Conservation (phyloP, 139 green algal genomes). For the Micromonas pusilla region DNA sequence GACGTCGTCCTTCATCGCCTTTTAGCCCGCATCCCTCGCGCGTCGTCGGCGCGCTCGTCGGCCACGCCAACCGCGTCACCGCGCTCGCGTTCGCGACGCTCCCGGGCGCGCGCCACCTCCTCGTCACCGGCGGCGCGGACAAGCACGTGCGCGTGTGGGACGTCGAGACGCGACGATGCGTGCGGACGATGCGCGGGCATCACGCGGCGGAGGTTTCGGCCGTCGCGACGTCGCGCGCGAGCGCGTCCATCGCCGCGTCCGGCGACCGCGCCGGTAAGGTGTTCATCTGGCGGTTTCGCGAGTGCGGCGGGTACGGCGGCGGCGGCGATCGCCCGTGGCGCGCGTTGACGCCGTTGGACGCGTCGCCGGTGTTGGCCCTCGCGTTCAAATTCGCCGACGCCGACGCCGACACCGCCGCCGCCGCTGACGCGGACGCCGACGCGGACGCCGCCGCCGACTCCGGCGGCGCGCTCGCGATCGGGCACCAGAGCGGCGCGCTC, state of each 20-base stretch:
- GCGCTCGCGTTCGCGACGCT: background rate
- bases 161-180: background rate
- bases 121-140: background rate
- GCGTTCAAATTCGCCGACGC: no score
- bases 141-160: conserved; percentile 2
- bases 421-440: no score
- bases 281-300: background rate
- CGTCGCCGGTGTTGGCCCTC: background rate
- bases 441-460: no score
- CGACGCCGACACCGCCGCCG: no score
- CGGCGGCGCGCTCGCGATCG: background rate
- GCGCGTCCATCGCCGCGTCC: background rate
- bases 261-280: background rate
- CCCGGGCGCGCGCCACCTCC: background rate
- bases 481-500: background rate
- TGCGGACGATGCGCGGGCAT: background rate
- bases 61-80: conserved; percentile 14
- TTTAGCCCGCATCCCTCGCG: background rate
- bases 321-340: background rate
- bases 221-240: background rate
- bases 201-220: background rate
- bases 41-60: background rate
- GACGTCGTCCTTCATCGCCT: background rate
- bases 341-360: background rate
- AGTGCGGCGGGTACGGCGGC: no score